Evolutionary conservation across 352 stramenopile genomes (phyloP).

Genomic region (Sclerospora graminicola): DNA sequence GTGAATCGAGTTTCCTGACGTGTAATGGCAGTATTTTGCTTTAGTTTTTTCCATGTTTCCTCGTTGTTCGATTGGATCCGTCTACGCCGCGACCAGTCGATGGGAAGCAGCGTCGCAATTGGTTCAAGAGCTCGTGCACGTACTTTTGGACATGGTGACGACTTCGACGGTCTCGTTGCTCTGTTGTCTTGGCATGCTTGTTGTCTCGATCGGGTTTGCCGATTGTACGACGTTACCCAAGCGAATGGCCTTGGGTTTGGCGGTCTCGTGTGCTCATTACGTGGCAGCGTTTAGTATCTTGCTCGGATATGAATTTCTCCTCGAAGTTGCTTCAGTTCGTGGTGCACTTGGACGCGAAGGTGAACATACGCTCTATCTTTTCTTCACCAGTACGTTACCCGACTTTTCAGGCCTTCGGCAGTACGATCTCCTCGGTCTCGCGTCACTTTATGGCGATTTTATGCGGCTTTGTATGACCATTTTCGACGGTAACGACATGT

Average conservation of each 20-base stretch:
- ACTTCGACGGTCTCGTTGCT: slow-evolving; percentile 67
- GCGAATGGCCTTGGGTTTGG: slow-evolving; percentile 34
- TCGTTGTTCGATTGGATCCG: slow-evolving; percentile 70
- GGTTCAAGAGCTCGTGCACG: slow-evolving; percentile 32
- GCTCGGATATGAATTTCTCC: slow-evolving; percentile 70
- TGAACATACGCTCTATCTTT: slow-evolving; percentile 61
- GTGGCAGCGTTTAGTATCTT: slow-evolving; percentile 62
- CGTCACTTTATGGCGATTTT: slow-evolving; percentile 51
- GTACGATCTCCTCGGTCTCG: slow-evolving; percentile 58
- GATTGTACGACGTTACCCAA: slow-evolving; percentile 65
- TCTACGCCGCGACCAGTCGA: slow-evolving; percentile 52
- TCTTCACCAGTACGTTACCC: slow-evolving; percentile 68
- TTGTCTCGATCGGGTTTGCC: slow-evolving; percentile 53
- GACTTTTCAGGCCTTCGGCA: slow-evolving; percentile 49
- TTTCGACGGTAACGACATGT: slow-evolving; percentile 53
- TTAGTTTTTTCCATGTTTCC: slow-evolving; percentile 90
- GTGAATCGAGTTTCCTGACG: too few species aligned
- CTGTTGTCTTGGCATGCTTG: slow-evolving; percentile 44
- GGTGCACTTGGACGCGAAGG: slow-evolving; percentile 55
- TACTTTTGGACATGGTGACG: slow-evolving; percentile 64
- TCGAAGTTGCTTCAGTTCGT: slow-evolving; percentile 58
- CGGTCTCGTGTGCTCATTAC: slow-evolving; percentile 46
- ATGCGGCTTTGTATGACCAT: slow-evolving; percentile 76
- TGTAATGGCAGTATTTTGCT: slow-evolving; percentile 65
- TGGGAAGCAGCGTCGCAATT: slow-evolving; percentile 32